phyloP scores from a whole-genome alignment of 2,329 filamentous ascomycete genomes.

The Calonectria pauciramosa region DNA sequence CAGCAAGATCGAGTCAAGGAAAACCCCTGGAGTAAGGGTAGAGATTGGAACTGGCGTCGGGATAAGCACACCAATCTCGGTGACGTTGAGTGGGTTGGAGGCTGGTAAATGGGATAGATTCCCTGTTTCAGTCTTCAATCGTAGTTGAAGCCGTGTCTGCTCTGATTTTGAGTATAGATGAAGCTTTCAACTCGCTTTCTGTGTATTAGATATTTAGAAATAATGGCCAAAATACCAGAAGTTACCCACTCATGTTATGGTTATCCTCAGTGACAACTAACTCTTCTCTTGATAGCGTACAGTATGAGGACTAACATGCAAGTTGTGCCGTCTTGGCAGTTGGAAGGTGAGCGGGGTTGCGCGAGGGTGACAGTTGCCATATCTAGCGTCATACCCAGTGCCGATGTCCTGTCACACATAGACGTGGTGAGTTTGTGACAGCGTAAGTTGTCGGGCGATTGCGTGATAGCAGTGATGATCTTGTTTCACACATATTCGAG shows the following conservation, averaged over 20 bases:
- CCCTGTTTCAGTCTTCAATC: constrained; percentile 65
- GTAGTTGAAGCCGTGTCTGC: constrained; percentile 64
- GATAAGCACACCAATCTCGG: constrained; percentile 77
- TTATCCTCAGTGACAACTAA: neutral
- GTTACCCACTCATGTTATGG: constrained; percentile 71
- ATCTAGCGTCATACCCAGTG: neutral
- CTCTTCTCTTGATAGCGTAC: neutral
- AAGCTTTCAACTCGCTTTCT: constrained; percentile 73
- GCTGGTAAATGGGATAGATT: constrained; percentile 76
- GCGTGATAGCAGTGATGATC: neutral
- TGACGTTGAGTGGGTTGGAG: constrained; percentile 95
- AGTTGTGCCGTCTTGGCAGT: neutral
- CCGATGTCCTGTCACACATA: neutral
- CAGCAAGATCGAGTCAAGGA: constrained; percentile 64
- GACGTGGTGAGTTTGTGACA: neutral
- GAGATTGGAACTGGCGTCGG: constrained; percentile 74
- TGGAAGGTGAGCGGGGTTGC: too few species aligned
- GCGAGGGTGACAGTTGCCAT: neutral
- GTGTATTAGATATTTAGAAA: constrained; percentile 69
- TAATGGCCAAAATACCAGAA: constrained; percentile 71
- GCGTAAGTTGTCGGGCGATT: neutral
- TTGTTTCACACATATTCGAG: neutral
- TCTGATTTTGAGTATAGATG: constrained; percentile 46
- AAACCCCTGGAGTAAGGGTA: constrained; percentile 70
- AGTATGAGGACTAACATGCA: neutral